phyloP scores from a whole-genome alignment of 2,329 filamentous ascomycete species.

The Ophiocordyceps camponoti-leonardi region DNA sequence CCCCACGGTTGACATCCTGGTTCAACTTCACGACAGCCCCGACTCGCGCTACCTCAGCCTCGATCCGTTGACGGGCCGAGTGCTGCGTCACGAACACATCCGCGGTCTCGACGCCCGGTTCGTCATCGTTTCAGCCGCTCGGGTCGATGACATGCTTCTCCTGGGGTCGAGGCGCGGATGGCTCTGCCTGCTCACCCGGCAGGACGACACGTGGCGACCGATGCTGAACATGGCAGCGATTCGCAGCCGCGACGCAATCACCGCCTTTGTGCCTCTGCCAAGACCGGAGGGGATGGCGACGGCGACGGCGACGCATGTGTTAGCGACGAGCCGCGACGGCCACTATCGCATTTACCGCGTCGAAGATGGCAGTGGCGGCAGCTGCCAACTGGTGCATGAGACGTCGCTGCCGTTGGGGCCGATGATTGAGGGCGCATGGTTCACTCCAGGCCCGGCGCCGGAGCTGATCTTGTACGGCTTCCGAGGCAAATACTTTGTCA shows the following conservation, averaged over 20 bases:
- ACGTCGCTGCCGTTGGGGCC: constrained; percentile 54
- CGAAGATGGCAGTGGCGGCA: constrained; percentile 5
- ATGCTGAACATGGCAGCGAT: constrained; percentile 17
- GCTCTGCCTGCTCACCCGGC: constrained; percentile 17
- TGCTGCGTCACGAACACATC: constrained; percentile 14
- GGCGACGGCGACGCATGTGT: constrained; percentile 26
- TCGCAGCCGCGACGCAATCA: constrained; percentile 46
- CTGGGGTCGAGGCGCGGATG: constrained; percentile 37
- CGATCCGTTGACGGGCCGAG: constrained; percentile 11
- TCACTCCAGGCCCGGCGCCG: constrained; percentile 21
- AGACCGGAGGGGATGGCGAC: constrained; percentile 4
- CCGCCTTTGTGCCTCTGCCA: constrained; percentile 37
- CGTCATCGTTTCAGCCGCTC: constrained; percentile 28
- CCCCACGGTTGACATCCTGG: constrained; percentile 17
- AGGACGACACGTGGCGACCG: constrained; percentile 10
- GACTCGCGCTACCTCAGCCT: constrained; percentile 25
- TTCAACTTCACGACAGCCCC: constrained; percentile 27
- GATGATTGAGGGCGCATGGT: constrained; percentile 57
- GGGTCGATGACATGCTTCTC: constrained; percentile 23
- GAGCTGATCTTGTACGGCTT: constrained; percentile 68
- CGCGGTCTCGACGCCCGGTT: constrained; percentile 28
- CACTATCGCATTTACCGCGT: constrained; percentile 48
- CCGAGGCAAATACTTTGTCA: constrained; percentile 58
- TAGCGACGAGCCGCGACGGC: constrained; percentile 65
- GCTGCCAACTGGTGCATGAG: constrained; percentile 43